Evolutionary conservation across 2,329 filamentous ascomycete species (phyloP), one percentile per base, ranked within the genome.

Genomic region (Curvularia verruculosa): DNA sequence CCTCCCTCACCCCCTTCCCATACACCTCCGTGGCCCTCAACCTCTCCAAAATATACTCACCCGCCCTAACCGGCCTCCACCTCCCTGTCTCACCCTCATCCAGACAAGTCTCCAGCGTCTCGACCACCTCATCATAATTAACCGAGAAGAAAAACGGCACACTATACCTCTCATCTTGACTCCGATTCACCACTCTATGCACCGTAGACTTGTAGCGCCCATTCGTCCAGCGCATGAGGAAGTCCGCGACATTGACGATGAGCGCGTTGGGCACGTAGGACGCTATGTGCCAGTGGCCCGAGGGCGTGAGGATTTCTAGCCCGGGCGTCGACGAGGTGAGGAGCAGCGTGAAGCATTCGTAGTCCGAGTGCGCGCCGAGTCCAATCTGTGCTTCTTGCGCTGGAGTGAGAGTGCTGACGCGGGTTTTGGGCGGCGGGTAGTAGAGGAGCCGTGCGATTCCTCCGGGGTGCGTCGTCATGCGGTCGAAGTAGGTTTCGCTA

Each of bases 181-280:
- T 63, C 23, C 68, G 60, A 48, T 83, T 83, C 31, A 80, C 75
- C 1, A 79, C 81, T 1, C 80, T 69, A 58, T 83, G 82, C n/a
- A 84, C 76, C 0, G 80, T 83, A 43, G 78, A 81, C 52, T 81
- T 75, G 53, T 82, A 84, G 44, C 70, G 55, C 18, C 80, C 82
- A 52, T 84, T 84, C 1, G 81, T 83, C 71, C 80, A 81, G 15
- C 81, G 75, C 76, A 82, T 81, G 59, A 84, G 66, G 51, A 79
- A 82, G 62, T 84, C 81, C 5, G 77, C 82, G 18, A 84, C 79
- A 50, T 84, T 84, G n/a, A 84, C 79, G 15, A 84, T 80, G 44
- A 83, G 76, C 0, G 81, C 75, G 1, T 75, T 78, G 1, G 74
- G 72, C 1, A 81, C 65, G 2, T 80, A 78, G 3, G 64, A 59